Base-by-base conservation (phyloP, 257 asterid species). In the Scutellaria barbata region DNA sequence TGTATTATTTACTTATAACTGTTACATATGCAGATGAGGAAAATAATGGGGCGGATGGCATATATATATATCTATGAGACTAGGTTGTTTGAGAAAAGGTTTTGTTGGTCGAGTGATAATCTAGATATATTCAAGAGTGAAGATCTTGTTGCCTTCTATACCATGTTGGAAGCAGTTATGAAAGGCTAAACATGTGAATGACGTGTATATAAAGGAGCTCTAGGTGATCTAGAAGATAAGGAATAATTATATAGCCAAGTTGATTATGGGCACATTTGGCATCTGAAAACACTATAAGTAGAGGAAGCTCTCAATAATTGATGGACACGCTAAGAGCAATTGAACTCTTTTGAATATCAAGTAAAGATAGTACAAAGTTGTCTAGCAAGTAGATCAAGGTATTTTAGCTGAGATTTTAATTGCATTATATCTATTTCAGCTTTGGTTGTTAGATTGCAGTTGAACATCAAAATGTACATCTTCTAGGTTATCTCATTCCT, bases 371-470 rank as follows among this genome's bases (percentile, higher is more conserved):
- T 43, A 42, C 17, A 52, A 60, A 50, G 30, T 60, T 33, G 39
- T 11, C 55, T 48, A 7, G 41, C 71, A 16, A 42, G 53, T 60
- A n/a, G 66, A 56, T 61, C 53, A 46, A 70, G 25, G 3, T 35
- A 60, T 35, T 63, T 54, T n/a, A 35, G 56, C 73, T 54, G 64
- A 54, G 68, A 48, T 63, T 57, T 63, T 25, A 30, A 8, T 22
- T 52, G 10, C 47, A 22, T 16, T 60, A 51, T 50, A 61, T 43
- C 71, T 76, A 16, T n/a, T 50, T 60, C 39, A 7, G 37, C 22
- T 54, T 77, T 56, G 25, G 45, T 75, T 53, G 72, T 55, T 14
- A 7, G 60, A 45, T 35, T 53, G 40, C 67, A 72, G 68, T 18
- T 51, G 10, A 55, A 54, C 67, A 76, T 73, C 25, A 52, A 54